Conservation (phyloP, 2,329 filamentous ascomycete species). For the Fusarium sp. region DNA sequence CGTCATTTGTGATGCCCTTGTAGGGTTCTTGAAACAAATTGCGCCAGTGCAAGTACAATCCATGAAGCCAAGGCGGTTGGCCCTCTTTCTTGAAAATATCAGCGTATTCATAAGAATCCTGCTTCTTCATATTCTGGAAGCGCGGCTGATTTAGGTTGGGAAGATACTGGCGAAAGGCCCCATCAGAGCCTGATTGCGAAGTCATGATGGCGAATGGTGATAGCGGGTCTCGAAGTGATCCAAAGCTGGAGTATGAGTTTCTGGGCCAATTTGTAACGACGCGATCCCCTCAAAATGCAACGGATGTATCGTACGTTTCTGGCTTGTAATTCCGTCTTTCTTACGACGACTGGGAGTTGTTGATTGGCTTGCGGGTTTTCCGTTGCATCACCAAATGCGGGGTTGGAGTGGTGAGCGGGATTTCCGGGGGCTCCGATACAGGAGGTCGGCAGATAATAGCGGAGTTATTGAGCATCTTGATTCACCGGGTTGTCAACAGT, state of each 20-base stretch:
- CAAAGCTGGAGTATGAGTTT: neutral
- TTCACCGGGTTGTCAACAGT: neutral
- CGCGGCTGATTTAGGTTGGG: neutral
- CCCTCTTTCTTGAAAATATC: constrained; percentile 67
- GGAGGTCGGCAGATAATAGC: neutral
- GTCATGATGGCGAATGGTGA: neutral
- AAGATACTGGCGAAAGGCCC: constrained; percentile 13
- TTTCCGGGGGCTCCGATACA: constrained; percentile 16
- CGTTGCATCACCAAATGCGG: neutral
- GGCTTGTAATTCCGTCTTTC: neutral
- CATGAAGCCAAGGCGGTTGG: constrained; percentile 74
- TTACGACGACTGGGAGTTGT: neutral
- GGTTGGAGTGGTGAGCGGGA: neutral
- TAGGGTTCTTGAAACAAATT: constrained; percentile 72
- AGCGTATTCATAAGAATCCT: constrained; percentile 72
- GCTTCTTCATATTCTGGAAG: constrained; percentile 60
- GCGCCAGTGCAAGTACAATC: constrained; percentile 68
- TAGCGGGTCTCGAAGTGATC: too few species aligned
- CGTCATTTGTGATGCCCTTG: constrained; percentile 76
- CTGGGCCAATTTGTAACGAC: neutral
- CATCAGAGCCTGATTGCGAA: neutral
- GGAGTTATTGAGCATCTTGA: neutral
- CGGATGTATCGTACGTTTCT: constrained; percentile 7
- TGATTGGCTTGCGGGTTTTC: neutral
- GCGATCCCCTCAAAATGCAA: neutral